These are phyloP conservation scores for Saccharomyces hybrid DNA, from an alignment of 1,139 yeast species.

Conservation along the genomic window DNA sequence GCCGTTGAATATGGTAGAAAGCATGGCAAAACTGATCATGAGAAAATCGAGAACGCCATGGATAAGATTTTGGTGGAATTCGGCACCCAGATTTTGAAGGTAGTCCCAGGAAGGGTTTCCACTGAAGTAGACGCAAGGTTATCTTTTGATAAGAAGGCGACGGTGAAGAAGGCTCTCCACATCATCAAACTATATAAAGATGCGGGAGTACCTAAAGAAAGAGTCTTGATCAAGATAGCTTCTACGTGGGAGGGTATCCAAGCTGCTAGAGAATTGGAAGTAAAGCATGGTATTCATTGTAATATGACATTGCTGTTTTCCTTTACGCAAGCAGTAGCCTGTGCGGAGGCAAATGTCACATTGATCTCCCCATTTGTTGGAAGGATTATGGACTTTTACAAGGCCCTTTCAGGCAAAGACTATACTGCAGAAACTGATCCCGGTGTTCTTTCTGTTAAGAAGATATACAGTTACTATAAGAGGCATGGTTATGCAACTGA, in stretches of 20 bases:
- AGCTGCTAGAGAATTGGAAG: constrained; percentile 87
- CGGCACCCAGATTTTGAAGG: constrained; percentile 83
- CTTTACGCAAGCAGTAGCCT: constrained; percentile 94
- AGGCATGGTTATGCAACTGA: constrained; percentile 91
- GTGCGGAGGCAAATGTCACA: constrained; percentile 95
- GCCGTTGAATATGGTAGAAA: constrained; percentile 82
- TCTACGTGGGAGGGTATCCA: constrained; percentile 99
- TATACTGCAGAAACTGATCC: constrained; percentile 80
- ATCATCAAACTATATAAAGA: constrained; percentile 78
- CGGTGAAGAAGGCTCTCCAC: constrained; percentile 81
- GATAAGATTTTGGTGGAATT: constrained; percentile 91
- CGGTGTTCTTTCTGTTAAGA: constrained; percentile 85
- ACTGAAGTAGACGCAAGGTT: constrained; percentile 98
- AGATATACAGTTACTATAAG: constrained; percentile 94
- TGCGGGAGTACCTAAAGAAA: constrained; percentile 76
- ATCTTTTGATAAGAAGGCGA: constrained; percentile 88
- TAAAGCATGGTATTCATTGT: constrained; percentile 83
- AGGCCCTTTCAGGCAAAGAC: constrained; percentile 81
- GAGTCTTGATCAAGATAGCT: constrained; percentile 91
- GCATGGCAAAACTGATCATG: constrained; percentile 48
- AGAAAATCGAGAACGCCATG: constrained; percentile 65
- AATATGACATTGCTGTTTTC: constrained; percentile 93
- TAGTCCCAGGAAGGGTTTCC: constrained; percentile 97
- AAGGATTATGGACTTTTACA: constrained; percentile 97
- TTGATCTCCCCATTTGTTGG: constrained; percentile 98